These are phyloP conservation scores for Penicillium lagena DNA, from an alignment of 495 filamentous ascomycete genomes.

Conservation along the genomic window DNA sequence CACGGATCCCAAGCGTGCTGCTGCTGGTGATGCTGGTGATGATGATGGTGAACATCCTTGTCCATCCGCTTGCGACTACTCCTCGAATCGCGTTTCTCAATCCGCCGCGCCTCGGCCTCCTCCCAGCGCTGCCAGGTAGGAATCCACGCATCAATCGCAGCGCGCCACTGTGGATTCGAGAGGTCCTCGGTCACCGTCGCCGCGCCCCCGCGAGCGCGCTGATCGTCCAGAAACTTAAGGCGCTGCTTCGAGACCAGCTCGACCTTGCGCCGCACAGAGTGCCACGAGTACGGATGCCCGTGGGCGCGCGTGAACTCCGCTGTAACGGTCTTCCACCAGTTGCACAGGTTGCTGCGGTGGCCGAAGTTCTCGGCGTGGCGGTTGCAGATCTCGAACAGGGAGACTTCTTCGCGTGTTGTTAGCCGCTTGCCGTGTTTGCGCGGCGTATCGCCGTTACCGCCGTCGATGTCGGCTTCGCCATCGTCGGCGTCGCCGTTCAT, in stretches of 20 bases:
- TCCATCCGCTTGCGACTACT: background rate
- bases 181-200: conserved; percentile 12
- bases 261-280: conserved; percentile 41
- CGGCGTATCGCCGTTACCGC: conserved; percentile 13
- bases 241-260: conserved; percentile 39
- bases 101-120: conserved; percentile 29
- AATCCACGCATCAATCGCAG: conserved; percentile 36
- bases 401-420: conserved; percentile 38
- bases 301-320: conserved; percentile 32
- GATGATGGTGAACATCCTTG: too few relatives aligned
- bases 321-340: conserved; percentile 41
- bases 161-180: conserved; percentile 36
- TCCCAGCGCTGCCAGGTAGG: conserved; percentile 40
- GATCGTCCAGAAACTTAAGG: conserved; percentile 35
- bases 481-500: background rate
- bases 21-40: too few relatives aligned
- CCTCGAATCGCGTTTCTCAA: conserved; percentile 31
- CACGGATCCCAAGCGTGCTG: too few relatives aligned
- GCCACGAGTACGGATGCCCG: conserved; percentile 40
- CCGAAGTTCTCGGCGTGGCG: conserved; percentile 32
- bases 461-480: conserved; percentile 5
- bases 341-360: conserved; percentile 40
- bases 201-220: background rate
- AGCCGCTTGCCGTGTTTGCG: conserved; percentile 38
- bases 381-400: conserved; percentile 39